Base-by-base conservation (phyloP, 306 rosid species). In the Cucurbita argyrosperma region DNA sequence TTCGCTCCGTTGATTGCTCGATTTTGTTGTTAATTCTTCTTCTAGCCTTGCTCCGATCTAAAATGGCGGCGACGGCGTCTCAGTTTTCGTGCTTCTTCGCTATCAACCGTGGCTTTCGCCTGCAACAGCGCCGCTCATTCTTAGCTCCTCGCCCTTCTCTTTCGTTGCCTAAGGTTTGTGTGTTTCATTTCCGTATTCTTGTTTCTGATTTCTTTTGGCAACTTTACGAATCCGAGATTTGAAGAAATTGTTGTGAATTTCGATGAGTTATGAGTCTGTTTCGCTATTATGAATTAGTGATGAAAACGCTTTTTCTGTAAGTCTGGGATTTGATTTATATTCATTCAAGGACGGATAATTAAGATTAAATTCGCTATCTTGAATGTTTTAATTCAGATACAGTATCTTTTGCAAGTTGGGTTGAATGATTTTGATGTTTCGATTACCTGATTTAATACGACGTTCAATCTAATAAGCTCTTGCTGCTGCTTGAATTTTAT, bases 61-160 rank as follows among this genome's bases (percentile, higher is more conserved):
- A 30, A 35, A 75, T 75, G 78, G 89, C 85, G 55, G 47, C 83
- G 40, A 63, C 85, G 72, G 74, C 75, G 63, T 85, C 93, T 46
- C 96, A 87, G 72, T 79, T 89, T 14, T 71, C 84, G 4, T 82
- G 86, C 79, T 87, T 86, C 76, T 74, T 87, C 77, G 80, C 93
- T 59, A 67, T 82, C 75, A 80, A 85, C 76, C 85, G 85, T 43
- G 78, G 74, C 59, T 62, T 76, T 35, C 81, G 55, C 63, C 79
- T 83, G 42, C 84, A 76, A 14, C 77, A 77, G 13, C 77, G 68
- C 10, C 69, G 57, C 58, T 30, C 69, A 59, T 59, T 59, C 23
- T 75, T 88, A 23, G 30, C 79, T 56, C 63, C 66, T 43, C 80
- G 76, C 52, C 81, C 83, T 12, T 68, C 83, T 39, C 69, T 74